Base-by-base conservation (phyloP, 2,329 filamentous ascomycete genomes). In the Fusarium sp. region DNA sequence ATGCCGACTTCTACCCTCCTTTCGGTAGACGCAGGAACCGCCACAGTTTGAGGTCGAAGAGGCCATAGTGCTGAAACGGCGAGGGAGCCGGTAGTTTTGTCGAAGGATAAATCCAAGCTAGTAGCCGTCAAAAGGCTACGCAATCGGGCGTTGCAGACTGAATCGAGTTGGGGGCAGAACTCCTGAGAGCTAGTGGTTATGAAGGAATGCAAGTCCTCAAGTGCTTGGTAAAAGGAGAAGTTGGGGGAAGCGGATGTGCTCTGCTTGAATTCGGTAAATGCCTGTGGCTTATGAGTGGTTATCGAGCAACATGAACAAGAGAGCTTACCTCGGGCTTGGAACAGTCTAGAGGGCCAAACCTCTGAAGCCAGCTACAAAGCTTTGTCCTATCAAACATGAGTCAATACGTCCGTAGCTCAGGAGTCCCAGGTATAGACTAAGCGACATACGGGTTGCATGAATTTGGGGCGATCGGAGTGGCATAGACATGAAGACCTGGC, bases 401-500 rank as follows among this genome's bases (percentile, higher is more conserved):
- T 69, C 28, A 72, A 21, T 13, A 27, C 8, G 30, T 8, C 20
- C 30, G n/a, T 48, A 30, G 42, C 42, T 32, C 18, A 14, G 45
- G 27, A 13, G 23, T 7, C 14, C 13, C 21, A 32, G 40, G 55
- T 50, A 48, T 25, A 27, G 21, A 51, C 34, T 37, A 6, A 37
- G 34, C 23, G 13, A 75, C 75, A 45, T 66, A 77, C 77, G 63
- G 45, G 55, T 76, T 62, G 45, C 51, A 46, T 28, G 59, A 58
- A 45, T 28, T 43, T 41, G 66, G 43, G 27, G 56, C 58, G 13
- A 55, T 27, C 1, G 92, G 91, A 0, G 91, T 92, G 77, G 90
- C 94, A 74, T 92, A 92, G 27, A 94, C 83, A 82, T 98, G 94
- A 23, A 98, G 82, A 4, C 95, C 95, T 1, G 94, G 90, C 3